Base-by-base conservation (phyloP, 2,329 filamentous ascomycete species). In the Colletotrichum sp. region DNA sequence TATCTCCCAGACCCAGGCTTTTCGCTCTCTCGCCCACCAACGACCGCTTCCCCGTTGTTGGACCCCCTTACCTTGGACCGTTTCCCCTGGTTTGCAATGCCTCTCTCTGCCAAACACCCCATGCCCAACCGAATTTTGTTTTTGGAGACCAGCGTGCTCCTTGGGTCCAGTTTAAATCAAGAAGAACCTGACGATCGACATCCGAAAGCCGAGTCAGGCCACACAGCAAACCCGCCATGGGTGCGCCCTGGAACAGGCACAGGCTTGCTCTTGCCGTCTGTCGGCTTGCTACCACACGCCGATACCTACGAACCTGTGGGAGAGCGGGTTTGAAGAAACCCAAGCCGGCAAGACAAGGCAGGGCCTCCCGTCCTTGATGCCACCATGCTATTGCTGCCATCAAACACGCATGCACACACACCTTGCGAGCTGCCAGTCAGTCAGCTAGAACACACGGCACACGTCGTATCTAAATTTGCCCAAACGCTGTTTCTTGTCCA, bases 151-250 rank as follows among this genome's bases (percentile, higher is more conserved):
- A 21, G 24, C 32, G 28, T 24, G 8, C 64, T 59, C 66, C 62
- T 62, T 72, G 21, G 52, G 26, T 32, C 70, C 70, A 62, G 13
- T 64, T 34, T 52, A 68, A 68, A 76, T 65, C 70, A 73, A 64
- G 70, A 39, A 32, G 26, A 34, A 68, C 52, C 49, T 59, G 70
- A 64, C 64, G 73, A 76, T 68, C 64, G 44, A 68, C 70, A 73
- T 76, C 63, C 64, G 70, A 68, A 49, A 68, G 64, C 70, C 44
- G 70, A 73, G 70, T 73, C 70, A 73, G 57, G 44, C 39, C 62
- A 72, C 68, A 21, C 60, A 21, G 1, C 44, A 52, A 52, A 52
- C 44, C 39, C 30, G 30, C 12, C 39, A 26, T 32, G 57, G 59
- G 39, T 30, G 12, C 18, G 36, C 36, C 28, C n/a, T 70, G 68